Conservation (phyloP, 371 early-diverging fungal genomes). For the Mortierella sp. region DNA sequence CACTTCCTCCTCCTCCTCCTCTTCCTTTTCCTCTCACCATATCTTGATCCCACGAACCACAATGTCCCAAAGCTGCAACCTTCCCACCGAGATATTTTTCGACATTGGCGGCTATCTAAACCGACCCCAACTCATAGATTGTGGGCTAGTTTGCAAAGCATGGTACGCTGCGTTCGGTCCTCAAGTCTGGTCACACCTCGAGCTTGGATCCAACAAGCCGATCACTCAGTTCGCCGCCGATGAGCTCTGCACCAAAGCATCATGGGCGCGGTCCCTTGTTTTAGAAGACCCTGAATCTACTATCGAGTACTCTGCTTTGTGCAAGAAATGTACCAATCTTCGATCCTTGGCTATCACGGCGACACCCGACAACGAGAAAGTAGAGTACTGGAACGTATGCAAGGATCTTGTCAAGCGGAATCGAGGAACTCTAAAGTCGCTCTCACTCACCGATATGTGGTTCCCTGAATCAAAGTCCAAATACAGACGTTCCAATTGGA, state of each 20-base stretch:
- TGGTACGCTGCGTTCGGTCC: not conserved
- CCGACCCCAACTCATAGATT: not conserved
- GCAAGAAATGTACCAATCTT: not conserved
- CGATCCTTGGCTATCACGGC: not conserved
- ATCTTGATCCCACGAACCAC: not conserved
- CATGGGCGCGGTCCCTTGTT: not conserved
- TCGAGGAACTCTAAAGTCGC: not conserved
- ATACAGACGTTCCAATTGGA: not conserved
- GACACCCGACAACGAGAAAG: not conserved
- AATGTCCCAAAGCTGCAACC: not conserved
- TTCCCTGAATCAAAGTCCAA: not conserved
- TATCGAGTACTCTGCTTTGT: not conserved
- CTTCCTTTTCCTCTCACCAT: no score
- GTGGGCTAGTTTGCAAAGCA: not conserved
- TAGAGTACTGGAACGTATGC: not conserved
- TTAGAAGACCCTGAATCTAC: not conserved
- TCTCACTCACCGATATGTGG: not conserved
- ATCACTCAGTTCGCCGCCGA: not conserved
- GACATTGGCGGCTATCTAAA: not conserved
- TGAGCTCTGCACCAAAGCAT: not conserved
- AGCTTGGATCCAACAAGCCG: not conserved
- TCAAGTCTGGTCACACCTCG: not conserved
- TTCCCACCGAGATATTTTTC: slow-evolving; percentile 6
- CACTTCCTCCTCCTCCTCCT: no score
- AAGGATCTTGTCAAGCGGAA: not conserved